Conservation (phyloP, 2,329 filamentous ascomycete genomes). For the Epichloe brachyelytri region DNA sequence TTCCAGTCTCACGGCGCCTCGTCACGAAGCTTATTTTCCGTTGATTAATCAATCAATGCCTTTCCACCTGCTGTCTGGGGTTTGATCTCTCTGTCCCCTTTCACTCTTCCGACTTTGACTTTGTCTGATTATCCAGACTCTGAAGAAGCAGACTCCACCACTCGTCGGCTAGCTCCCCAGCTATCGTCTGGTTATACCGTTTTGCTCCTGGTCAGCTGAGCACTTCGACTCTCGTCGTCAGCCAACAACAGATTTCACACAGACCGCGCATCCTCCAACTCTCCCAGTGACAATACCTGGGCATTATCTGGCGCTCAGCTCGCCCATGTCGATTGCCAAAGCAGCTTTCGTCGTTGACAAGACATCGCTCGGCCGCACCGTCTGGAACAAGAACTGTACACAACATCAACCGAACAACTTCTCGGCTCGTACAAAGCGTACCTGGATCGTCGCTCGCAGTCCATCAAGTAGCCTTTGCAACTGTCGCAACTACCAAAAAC, state of each 20-base stretch:
- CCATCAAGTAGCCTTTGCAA: too few relatives aligned
- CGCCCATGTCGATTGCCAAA: too few relatives aligned
- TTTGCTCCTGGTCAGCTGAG: conserved; percentile 1
- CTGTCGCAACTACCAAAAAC: too few relatives aligned
- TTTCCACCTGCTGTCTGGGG: neutral
- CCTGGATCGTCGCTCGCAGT: too few relatives aligned
- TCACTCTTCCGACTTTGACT: neutral
- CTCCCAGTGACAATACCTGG: too few relatives aligned
- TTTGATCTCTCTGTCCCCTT: neutral
- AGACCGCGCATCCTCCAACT: neutral
- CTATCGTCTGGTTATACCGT: neutral
- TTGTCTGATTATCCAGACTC: neutral
- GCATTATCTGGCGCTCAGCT: too few relatives aligned
- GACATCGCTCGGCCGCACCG: too few relatives aligned
- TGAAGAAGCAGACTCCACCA: neutral
- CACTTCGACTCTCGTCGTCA: neutral
- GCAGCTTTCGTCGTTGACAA: too few relatives aligned
- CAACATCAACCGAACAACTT: too few relatives aligned
- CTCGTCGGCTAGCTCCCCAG: neutral
- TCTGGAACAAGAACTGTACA: too few relatives aligned
- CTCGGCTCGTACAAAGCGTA: too few relatives aligned
- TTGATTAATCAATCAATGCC: neutral
- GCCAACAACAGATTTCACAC: neutral
- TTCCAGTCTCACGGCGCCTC: neutral
- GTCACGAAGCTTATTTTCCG: neutral